A percentile compares a stretch with the other conserved stretches of the same genome.
Evolutionary conservation across 805 yeast species (phyloP).

Genomic region (Cephaloascus fragrans): DNA sequence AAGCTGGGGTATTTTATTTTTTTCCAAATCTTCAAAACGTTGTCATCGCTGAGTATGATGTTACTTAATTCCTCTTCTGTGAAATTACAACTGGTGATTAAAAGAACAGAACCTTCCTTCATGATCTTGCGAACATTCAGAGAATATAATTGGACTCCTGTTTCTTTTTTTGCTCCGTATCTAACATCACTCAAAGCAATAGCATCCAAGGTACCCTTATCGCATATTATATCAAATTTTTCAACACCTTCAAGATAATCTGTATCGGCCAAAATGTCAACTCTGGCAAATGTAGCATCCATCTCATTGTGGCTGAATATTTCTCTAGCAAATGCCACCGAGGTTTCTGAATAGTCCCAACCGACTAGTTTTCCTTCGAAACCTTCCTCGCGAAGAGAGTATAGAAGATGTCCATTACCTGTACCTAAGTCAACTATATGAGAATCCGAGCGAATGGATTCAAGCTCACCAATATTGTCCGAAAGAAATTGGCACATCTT

Average conservation of each 20-base stretch:
- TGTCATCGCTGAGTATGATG: constrained; percentile 34
- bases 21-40: constrained; percentile 48
- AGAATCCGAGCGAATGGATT: constrained; percentile 17
- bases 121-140: constrained; percentile 46
- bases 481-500: constrained; percentile 68
- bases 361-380: constrained; percentile 56
- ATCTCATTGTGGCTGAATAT: constrained; percentile 35
- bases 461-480: constrained; percentile 30
- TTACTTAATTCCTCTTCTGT: constrained; percentile 66
- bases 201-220: constrained; percentile 96
- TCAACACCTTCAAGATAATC: constrained; percentile 22
- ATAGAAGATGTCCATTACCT: constrained; percentile 88
- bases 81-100: constrained; percentile 90
- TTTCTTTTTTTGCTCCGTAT: constrained; percentile 34
- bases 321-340: constrained; percentile 64
- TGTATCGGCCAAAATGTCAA: constrained; percentile 51
- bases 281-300: constrained; percentile 47
- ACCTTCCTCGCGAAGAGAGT: constrained; percentile 58
- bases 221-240: constrained; percentile 67
- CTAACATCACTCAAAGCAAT: constrained; percentile 70
- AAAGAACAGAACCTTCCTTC: constrained; percentile 43
- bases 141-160: constrained; percentile 52
- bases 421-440: constrained; percentile 80
- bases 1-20: constrained; percentile 70
- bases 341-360: constrained; percentile 75